Evolutionary conservation across 768 basidiomycete genomes (phyloP).

Genomic region (Kwoniella botswanensis): DNA sequence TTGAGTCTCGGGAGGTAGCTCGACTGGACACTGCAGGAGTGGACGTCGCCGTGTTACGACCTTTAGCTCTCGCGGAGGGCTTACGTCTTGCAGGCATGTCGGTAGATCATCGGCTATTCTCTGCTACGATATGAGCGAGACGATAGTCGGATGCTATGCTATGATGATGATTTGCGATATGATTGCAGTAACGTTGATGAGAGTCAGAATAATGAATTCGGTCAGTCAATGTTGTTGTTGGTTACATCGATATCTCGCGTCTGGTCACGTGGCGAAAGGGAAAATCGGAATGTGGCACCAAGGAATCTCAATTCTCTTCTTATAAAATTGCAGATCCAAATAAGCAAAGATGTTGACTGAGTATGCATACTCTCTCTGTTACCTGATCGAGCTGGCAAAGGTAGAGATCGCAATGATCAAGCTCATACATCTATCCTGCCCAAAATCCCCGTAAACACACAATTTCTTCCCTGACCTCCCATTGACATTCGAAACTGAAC

Average conservation of each 20-base stretch:
- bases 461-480: background rate
- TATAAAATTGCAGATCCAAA: too few relatives aligned
- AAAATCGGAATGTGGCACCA: conserved; percentile 3
- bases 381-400: background rate
- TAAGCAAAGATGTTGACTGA: background rate
- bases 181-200: background rate
- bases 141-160: background rate
- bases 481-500: background rate
- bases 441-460: background rate
- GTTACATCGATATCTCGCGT: background rate
- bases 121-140: background rate
- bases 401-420: background rate
- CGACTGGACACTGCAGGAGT: conserved; percentile 6
- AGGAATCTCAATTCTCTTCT: background rate
- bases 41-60: background rate
- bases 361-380: background rate
- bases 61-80: background rate
- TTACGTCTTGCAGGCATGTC: conserved; percentile 6
- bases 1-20: conserved; percentile 10
- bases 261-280: background rate
- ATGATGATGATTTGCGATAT: background rate
- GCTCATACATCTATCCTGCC: background rate
- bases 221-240: background rate
- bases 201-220: background rate
- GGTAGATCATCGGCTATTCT: background rate